Conservation (phyloP, 2,329 filamentous ascomycete species). For the Erysiphe pulchra region DNA sequence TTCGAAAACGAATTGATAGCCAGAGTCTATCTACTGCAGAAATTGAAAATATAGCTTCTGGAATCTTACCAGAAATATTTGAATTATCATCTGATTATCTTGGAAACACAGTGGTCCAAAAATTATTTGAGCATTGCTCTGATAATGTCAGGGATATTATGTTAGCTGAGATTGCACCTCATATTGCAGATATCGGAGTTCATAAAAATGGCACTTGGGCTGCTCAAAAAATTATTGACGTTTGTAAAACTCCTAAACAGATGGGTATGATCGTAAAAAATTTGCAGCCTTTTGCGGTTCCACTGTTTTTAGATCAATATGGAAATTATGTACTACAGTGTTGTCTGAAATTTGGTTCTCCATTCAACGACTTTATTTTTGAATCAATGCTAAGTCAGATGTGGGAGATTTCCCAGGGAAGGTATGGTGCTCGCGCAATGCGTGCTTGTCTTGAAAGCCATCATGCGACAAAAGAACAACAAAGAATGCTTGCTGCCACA, state of each 20-base stretch:
- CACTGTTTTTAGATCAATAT: conserved; percentile 88
- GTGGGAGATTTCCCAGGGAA: conserved; percentile 80
- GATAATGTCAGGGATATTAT: conserved; percentile 78
- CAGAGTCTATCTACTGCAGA: conserved; percentile 63
- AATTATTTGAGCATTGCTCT: conserved; percentile 89
- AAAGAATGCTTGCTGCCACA: conserved; percentile 75
- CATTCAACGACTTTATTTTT: conserved; percentile 91
- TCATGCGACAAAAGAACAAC: conserved; percentile 82
- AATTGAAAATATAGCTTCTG: conserved; percentile 74
- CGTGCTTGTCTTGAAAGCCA: conserved; percentile 90
- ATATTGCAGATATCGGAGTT: conserved; percentile 85
- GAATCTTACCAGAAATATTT: conserved; percentile 91
- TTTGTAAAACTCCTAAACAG: conserved; percentile 55
- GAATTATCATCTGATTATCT: conserved; percentile 90
- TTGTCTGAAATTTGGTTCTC: conserved; percentile 71
- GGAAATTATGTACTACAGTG: conserved; percentile 97
- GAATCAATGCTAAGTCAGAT: conserved; percentile 86
- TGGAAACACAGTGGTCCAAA: conserved; percentile 98
- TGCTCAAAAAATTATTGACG: conserved; percentile 96
- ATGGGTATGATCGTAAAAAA: conserved; percentile 67
- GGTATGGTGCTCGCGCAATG: conserved; percentile 90
- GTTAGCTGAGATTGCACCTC: conserved; percentile 66
- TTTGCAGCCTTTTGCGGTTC: conserved; percentile 64
- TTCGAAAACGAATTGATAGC: conserved; percentile 93
- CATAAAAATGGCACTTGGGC: conserved; percentile 99